Evolutionary conservation across 306 rosid genomes (phyloP).

Genomic region (Macrotyloma uniflorum): DNA sequence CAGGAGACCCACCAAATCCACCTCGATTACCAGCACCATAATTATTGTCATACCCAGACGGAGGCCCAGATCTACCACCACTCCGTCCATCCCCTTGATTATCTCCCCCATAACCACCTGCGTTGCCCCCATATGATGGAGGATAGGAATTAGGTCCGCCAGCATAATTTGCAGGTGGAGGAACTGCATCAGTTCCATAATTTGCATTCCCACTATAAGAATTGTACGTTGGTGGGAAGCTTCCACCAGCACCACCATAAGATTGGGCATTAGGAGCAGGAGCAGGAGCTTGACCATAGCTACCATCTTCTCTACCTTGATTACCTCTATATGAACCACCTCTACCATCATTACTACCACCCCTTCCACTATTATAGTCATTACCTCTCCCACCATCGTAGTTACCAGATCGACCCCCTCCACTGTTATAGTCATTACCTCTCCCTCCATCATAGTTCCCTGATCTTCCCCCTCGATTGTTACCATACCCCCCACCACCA

Average conservation of each 20-base stretch:
- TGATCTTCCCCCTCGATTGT: constrained; percentile 32
- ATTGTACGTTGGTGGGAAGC: constrained; percentile 58
- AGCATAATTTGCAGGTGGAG: constrained; percentile 86
- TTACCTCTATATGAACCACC: constrained; percentile 63
- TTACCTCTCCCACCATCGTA: constrained; percentile 67
- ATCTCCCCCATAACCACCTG: constrained; percentile 69
- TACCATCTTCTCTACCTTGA: constrained; percentile 82
- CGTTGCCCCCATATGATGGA: constrained; percentile 79
- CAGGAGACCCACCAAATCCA: constrained; percentile 70
- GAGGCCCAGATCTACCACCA: constrained; percentile 66
- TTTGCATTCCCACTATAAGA: constrained; percentile 60
- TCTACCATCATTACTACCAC: constrained; percentile 54
- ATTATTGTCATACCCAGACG: constrained; percentile 57
- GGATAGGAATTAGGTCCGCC: constrained; percentile 87
- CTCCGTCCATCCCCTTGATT: constrained; percentile 56
- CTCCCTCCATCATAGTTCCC: constrained; percentile 31
- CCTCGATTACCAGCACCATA: constrained; percentile 67
- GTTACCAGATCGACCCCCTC: constrained; percentile 64
- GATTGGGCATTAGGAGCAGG: constrained; percentile 65
- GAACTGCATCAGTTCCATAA: constrained; percentile 92
- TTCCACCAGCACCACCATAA: constrained; percentile 66
- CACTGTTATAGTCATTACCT: constrained; percentile 30
- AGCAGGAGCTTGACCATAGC: constrained; percentile 75
- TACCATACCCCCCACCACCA: constrained; percentile 54
- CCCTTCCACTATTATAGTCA: constrained; percentile 47